Conservation (phyloP, 305 asterid genomes). For the Nicotiana rustica region DNA sequence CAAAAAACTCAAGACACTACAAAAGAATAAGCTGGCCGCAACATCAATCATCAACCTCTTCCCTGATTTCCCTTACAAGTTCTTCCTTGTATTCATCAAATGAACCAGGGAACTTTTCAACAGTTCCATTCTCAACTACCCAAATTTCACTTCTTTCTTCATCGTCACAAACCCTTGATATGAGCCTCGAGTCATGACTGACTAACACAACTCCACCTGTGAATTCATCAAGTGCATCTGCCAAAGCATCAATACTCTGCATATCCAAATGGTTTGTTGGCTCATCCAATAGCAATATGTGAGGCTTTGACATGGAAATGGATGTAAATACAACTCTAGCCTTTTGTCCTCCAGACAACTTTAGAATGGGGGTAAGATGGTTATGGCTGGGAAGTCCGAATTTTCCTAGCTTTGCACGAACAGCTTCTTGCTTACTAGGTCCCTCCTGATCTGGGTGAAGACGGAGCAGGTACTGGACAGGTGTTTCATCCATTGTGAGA, state of each 20-base stretch:
- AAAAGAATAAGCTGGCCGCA: not conserved
- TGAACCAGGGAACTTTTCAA: conserved; percentile 60
- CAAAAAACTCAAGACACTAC: conserved; percentile 18
- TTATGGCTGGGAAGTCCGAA: conserved; percentile 94
- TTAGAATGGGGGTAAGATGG: conserved; percentile 80
- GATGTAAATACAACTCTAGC: conserved; percentile 91
- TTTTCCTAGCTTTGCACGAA: conserved; percentile 87
- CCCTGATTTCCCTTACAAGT: conserved; percentile 74
- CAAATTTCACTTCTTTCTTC: conserved; percentile 86
- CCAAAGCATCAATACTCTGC: conserved; percentile 91
- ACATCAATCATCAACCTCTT: conserved; percentile 74
- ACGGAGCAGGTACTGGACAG: conserved; percentile 85
- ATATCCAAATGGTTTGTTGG: conserved; percentile 91
- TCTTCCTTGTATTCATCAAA: conserved; percentile 88
- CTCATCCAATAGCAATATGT: conserved; percentile 75
- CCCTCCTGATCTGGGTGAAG: conserved; percentile 92
- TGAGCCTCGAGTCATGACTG: conserved; percentile 88
- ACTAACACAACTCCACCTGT: conserved; percentile 88
- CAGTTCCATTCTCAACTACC: conserved; percentile 92
- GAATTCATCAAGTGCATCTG: conserved; percentile 88
- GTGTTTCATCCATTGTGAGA: conserved; percentile 81
- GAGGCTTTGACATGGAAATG: conserved; percentile 91
- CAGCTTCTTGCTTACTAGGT: conserved; percentile 86
- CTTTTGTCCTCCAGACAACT: conserved; percentile 90
- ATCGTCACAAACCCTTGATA: conserved; percentile 81